phyloP scores from a whole-genome alignment of 2,329 filamentous ascomycete genomes.

The Tolypocladium ovalisporum region DNA sequence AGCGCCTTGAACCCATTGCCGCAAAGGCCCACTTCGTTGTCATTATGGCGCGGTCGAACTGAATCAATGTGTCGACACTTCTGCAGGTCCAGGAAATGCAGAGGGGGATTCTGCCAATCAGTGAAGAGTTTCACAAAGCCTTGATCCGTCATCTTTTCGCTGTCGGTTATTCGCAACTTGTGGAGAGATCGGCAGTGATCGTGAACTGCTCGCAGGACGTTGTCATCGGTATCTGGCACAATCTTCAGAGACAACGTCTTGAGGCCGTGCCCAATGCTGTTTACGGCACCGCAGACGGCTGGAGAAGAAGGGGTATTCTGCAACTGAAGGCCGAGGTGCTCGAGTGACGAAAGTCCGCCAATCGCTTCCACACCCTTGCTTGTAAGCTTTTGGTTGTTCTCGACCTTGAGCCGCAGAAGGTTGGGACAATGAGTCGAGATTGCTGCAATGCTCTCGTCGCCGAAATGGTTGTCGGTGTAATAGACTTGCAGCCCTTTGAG shows the following conservation, averaged over 20 bases:
- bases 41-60: conserved; percentile 52
- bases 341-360: conserved; percentile 47
- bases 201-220: conserved; percentile 60
- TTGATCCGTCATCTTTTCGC: conserved; percentile 62
- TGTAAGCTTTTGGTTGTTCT: conserved; percentile 66
- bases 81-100: conserved; percentile 63
- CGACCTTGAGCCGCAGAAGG: conserved; percentile 67
- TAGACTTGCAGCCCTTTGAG: conserved; percentile 67
- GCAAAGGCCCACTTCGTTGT: conserved; percentile 60
- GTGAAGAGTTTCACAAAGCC: conserved; percentile 65
- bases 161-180: conserved; percentile 77
- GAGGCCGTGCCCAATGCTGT: conserved; percentile 52
- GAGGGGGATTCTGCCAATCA: conserved; percentile 61
- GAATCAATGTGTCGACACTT: conserved; percentile 71
- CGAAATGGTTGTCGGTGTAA: conserved; percentile 73
- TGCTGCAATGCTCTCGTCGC: conserved; percentile 54
- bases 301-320: conserved; percentile 44
- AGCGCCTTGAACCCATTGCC: conserved; percentile 66
- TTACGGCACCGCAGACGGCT: conserved; percentile 50
- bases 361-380: conserved; percentile 56
- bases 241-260: conserved; percentile 66
- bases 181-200: conserved; percentile 52
- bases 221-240: conserved; percentile 56
- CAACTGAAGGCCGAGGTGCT: conserved; percentile 67
- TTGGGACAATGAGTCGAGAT: conserved; percentile 55